Percentiles rank a stretch among this genome's conserved stretches.
These are phyloP conservation scores for Xylaria sp. DNA, from an alignment of 2,329 filamentous ascomycete genomes.

Conservation along the genomic window DNA sequence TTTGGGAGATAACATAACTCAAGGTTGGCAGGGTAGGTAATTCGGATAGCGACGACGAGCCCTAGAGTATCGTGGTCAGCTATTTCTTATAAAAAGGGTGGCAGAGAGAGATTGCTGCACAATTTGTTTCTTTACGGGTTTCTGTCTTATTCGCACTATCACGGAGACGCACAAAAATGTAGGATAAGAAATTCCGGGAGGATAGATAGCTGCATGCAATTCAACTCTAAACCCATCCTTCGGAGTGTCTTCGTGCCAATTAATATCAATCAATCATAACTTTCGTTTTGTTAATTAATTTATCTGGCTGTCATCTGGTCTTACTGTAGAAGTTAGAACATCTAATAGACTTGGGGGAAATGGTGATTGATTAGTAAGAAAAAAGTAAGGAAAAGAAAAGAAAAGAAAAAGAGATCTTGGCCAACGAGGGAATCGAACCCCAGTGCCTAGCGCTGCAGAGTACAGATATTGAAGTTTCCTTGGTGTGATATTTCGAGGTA, in stretches of 20 bases:
- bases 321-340: too few species aligned
- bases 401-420: not conserved
- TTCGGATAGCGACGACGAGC: not conserved
- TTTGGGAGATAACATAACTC: not conserved
- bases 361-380: not conserved
- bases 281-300: too few species aligned
- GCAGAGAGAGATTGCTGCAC: not conserved
- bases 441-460: conserved; percentile 2
- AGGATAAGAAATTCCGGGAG: not conserved
- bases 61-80: not conserved
- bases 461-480: too few species aligned
- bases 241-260: not conserved
- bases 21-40: not conserved
- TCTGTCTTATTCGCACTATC: not conserved
- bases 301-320: too few species aligned
- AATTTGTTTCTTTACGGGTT: not conserved
- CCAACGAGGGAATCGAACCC: conserved; percentile 5
- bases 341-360: not conserved
- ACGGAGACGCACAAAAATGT: not conserved
- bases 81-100: not conserved
- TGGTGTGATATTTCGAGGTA: not conserved
- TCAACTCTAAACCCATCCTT: not conserved
- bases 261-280: too few species aligned
- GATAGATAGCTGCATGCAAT: conserved; percentile 7
- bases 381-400: not conserved